Percentiles rank a stretch among this genome's conserved stretches.
phyloP scores from a whole-genome alignment of 2,329 filamentous ascomycete species.

The Chaetoscypha palmicola region DNA sequence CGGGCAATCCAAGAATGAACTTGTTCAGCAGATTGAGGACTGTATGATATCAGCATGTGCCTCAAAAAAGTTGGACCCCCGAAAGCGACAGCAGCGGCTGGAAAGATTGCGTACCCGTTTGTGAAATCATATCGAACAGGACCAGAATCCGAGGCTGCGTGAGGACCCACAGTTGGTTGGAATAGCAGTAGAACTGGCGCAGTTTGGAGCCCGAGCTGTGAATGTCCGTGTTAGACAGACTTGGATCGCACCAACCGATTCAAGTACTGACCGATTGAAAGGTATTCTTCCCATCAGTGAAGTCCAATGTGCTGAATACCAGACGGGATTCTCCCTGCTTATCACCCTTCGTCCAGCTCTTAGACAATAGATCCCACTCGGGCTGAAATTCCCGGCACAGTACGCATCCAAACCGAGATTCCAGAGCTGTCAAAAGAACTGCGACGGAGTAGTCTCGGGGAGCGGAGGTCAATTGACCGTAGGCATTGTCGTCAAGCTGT shows the following conservation, averaged over 20 bases:
- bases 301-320: slow-evolving; percentile 82
- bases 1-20: slow-evolving; percentile 73
- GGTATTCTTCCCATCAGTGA: slow-evolving; percentile 70
- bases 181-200: slow-evolving; percentile 86
- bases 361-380: slow-evolving; percentile 82
- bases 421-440: slow-evolving; percentile 80
- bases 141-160: slow-evolving; percentile 61
- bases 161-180: slow-evolving; percentile 73
- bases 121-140: slow-evolving; percentile 82
- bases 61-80: neutral
- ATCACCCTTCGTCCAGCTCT: slow-evolving; percentile 83
- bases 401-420: slow-evolving; percentile 74
- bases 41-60: slow-evolving; percentile 32
- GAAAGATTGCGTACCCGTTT: slow-evolving; percentile 53
- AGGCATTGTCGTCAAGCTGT: slow-evolving; percentile 70
- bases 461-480: slow-evolving; percentile 64
- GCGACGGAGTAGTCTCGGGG: slow-evolving; percentile 80
- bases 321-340: slow-evolving; percentile 65
- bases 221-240: too few relatives aligned
- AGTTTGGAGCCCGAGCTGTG: slow-evolving; percentile 89
- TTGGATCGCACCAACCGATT: too few relatives aligned
- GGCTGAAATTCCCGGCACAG: slow-evolving; percentile 88
- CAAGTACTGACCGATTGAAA: slow-evolving; percentile 72
- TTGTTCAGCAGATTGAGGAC: slow-evolving; percentile 67
- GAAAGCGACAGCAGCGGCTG: neutral